phyloP scores from a whole-genome alignment of 208 protist genomes.

The Crithidia thermophila region DNA sequence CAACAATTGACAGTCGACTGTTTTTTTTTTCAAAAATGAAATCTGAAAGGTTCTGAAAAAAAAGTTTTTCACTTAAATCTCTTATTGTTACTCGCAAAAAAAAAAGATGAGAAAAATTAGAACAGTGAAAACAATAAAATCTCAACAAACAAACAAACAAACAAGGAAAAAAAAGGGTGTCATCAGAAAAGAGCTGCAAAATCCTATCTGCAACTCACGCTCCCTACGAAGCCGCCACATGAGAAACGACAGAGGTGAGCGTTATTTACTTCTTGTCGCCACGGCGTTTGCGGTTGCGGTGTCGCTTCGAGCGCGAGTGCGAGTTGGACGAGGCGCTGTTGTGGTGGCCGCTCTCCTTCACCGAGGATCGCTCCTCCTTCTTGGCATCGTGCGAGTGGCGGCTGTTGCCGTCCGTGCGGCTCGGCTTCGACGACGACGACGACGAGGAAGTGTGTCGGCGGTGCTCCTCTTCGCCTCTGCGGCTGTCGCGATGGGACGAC shows the following conservation, averaged over 20 bases:
- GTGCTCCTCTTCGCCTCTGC: neutral
- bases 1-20: too few species aligned
- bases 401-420: too few species aligned
- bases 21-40: slow-evolving; percentile 1
- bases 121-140: too few species aligned
- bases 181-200: too few species aligned
- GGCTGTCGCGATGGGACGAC: neutral
- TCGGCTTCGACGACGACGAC: neutral
- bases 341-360: slow-evolving; percentile 6
- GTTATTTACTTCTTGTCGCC: neutral
- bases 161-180: too few species aligned
- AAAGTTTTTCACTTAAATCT: too few species aligned
- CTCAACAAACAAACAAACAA: too few species aligned
- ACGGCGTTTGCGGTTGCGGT: neutral
- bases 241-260: neutral
- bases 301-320: neutral
- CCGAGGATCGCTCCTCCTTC: slow-evolving; percentile 6
- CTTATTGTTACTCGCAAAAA: neutral
- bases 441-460: neutral
- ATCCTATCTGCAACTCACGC: too few species aligned
- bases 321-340: neutral
- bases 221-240: too few species aligned
- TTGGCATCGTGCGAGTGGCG: slow-evolving; percentile 6
- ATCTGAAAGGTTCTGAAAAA: neutral
- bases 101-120: too few species aligned